Percentiles rank a stretch among this genome's conserved stretches.
Evolutionary conservation across 192 early-diverging fungal species (phyloP).

Genomic region (Coemansia asiatica): DNA sequence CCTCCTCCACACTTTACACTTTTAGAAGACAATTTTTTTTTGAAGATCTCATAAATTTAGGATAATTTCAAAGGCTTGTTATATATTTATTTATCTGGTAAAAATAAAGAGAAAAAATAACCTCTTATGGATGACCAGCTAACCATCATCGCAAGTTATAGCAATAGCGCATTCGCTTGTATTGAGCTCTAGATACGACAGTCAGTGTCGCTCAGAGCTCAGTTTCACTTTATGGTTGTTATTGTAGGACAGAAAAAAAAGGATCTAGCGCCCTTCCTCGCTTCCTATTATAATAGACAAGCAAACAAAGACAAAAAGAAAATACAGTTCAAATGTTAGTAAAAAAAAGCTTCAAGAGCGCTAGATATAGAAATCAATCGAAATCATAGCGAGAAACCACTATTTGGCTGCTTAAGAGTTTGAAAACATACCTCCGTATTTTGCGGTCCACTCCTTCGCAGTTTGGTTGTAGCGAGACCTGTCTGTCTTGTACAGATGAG

Average conservation of each 20-base stretch:
- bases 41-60: background rate
- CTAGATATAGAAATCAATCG: background rate
- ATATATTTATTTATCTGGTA: background rate
- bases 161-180: background rate
- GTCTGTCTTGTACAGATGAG: constrained; percentile 97
- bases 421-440: constrained; percentile 66
- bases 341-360: background rate
- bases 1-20: background rate
- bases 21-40: background rate
- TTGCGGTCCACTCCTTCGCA: constrained; percentile 93
- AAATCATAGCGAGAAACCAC: background rate
- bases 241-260: background rate
- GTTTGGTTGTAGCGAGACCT: constrained; percentile 81
- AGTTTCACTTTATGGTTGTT: background rate
- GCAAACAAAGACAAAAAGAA: background rate
- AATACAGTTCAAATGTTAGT: background rate
- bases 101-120: background rate
- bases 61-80: background rate
- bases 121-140: background rate
- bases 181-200: background rate
- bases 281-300: background rate
- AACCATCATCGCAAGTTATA: background rate
- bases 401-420: background rate
- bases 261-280: background rate
- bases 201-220: background rate